Conservation (phyloP, 1,284 basidiomycete genomes). For the Porogramme epimiltina region DNA sequence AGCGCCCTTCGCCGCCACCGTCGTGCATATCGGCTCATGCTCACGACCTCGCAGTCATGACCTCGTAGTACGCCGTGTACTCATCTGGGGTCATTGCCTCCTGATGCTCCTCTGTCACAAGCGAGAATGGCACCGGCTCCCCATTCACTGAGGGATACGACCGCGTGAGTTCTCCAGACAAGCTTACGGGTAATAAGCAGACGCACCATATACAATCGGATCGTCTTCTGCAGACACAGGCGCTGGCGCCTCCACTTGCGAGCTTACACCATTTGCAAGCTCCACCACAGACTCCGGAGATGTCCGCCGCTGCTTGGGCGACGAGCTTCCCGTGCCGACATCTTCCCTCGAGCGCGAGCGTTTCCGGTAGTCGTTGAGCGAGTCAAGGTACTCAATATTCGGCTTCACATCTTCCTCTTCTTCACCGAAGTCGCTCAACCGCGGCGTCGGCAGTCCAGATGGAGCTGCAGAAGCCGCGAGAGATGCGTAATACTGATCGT, state of each 20-base stretch:
- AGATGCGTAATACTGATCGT: constrained; percentile 79
- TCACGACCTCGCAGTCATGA: constrained; percentile 31
- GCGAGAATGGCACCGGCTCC: constrained; percentile 64
- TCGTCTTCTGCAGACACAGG: constrained; percentile 43
- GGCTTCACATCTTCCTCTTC: constrained; percentile 74
- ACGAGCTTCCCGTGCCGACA: constrained; percentile 49
- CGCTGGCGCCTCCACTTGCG: constrained; percentile 20
- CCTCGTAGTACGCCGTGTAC: constrained; percentile 76
- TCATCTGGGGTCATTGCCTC: constrained; percentile 85
- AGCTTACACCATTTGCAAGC: constrained; percentile 12
- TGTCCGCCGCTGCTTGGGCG: constrained; percentile 39
- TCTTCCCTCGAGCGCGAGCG: constrained; percentile 68
- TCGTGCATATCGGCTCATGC: too few relatives aligned
- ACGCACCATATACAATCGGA: constrained; percentile 66
- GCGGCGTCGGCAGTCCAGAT: constrained; percentile 60
- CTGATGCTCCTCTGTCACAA: constrained; percentile 80
- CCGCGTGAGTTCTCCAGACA: neutral
- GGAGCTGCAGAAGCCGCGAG: constrained; percentile 63
- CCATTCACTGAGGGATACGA: constrained; percentile 58
- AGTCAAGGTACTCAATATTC: constrained; percentile 62
- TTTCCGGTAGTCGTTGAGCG: constrained; percentile 68
- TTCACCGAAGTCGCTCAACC: constrained; percentile 47
- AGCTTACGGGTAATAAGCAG: neutral
- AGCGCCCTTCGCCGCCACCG: neutral
- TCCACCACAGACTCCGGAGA: constrained; percentile 11